Base-by-base conservation (phyloP, 192 early-diverging fungal genomes). In the Gaertneriomyces semiglobifer region DNA sequence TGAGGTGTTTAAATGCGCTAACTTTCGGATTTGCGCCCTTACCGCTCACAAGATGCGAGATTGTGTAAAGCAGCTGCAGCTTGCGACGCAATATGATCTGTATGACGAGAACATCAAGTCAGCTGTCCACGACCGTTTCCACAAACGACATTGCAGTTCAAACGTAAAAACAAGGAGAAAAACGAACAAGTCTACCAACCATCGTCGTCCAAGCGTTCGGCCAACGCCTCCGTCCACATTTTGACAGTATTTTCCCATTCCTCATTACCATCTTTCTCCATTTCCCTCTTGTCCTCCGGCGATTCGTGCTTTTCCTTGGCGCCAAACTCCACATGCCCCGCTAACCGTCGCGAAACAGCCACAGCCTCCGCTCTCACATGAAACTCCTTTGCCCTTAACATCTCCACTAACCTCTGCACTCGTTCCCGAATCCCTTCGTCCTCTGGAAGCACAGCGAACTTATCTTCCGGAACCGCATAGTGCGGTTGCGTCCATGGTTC, bases 331-430 rank as follows among this genome's bases (percentile, higher is more conserved):
- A 33, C 25, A 33, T 33, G 25, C 2, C 25, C 25, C 25, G 25
- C 25, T 33, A 33, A 33, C 14, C 55, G 43, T 10, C 66, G 57
- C 10, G 60, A 16, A n/a, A 68, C 53, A 10, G 46, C 58, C 14
- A 48, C 66, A 2, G 66, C 66, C 25, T 68, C 66, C 18, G 66
- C 66, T 14, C 66, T 56, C 16, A 68, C 4, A 60, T 68, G 58
- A 60, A 68, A 68, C 47, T 68, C 66, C 7, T 18, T 18, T 11
- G 66, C 51, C 9, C 39, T 11, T 7, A 68, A 58, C 18, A 68
- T 16, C 10, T 42, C 33, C 11, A 68, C 44, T 6, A 68, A 39
- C 12, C 42, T 18, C 25, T 33, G 25, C 25, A 33, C 25, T 33
- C 25, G 25, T 33, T 33, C 25, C 25, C 25, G 25, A 33, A 33